Evolutionary conservation across 768 basidiomycete genomes (phyloP), one percentile per base, ranked within the genome.

Genomic region (Tulasnella sp.): DNA sequence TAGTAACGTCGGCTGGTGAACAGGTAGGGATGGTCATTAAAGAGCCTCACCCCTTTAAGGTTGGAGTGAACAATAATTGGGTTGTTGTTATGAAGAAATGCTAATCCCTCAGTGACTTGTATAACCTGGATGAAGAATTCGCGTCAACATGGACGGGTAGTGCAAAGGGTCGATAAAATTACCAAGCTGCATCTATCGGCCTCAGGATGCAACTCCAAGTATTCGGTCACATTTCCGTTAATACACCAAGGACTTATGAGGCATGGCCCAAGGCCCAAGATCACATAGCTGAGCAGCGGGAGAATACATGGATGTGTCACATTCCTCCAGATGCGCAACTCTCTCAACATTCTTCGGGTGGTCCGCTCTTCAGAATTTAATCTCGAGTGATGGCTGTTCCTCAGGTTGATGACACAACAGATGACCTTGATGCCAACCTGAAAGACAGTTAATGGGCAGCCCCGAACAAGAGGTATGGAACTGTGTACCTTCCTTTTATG

Each of bases 31-130:
- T n/a, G n/a, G n/a, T n/a, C n/a, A n/a, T n/a, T n/a, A n/a, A n/a
- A n/a, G n/a, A n/a, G n/a, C 58, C 62, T 5, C n/a, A 63, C 62
- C 14, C 49, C 57, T 55, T 61, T 61, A 21, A 63, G 19, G 37
- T 63, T 61, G 6, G 59, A 60, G 27, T 63, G 62, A 17, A 61
- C 62, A 2, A 63, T 43, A 3, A 59, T 40, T 41, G 60, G 60
- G 31, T 40, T 32, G 37, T 40, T 53, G 14, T 9, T 43, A 36
- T 63, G 62, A 15, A 63, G 29, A 51, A 61, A 61, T 12, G 25
- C 29, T 15, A 63, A 42, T 4, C 60, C 62, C 27, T 59, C 52
- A 3, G 61, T 53, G 14, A 57, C 58, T 11, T 59, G 54, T 29
- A 21, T 40, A 6, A 62, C 23, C 61, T 62, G 25, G 21, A n/a